Base-by-base conservation (phyloP, 495 filamentous ascomycete genomes). In the Cercophora newfieldiana region DNA sequence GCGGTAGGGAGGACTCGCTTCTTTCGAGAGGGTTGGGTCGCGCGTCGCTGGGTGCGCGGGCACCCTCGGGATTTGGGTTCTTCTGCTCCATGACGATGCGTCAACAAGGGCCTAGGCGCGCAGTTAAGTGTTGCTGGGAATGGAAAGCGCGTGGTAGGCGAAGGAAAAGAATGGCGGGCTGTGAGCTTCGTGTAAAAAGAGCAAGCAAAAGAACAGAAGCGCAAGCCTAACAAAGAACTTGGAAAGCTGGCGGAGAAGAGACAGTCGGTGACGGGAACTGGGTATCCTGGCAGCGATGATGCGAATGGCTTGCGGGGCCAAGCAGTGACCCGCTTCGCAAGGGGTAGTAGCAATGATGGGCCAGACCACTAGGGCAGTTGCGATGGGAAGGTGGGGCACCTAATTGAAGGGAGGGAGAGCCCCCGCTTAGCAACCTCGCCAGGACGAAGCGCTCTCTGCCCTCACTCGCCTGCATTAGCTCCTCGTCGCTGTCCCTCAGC, bases 1-100 rank as follows among this genome's bases (percentile, higher is more conserved):
- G 71, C 6, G 74, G 80, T 28, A 76, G 79, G 51, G 44, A 47
- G 1, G 74, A 69, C 21, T 77, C 73, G 61, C 25, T 64, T 62
- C 66, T 68, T 19, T 63, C 59, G 49, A 51, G 62, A 16, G 47
- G 29, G 2, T 0, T 22, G 22, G 65, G 69, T 7, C 67, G 66
- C 25, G 51, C 10, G 51, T 59, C 49, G 14, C 18, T 56, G 47
- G 54, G 54, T 22, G 54, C 25, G 26, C 6, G 21, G 24, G 54
- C 26, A n/a, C 18, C 18, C 54, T 28, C 47, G 63, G n/a, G n/a
- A n/a, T 55, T 64, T 49, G 49, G 12, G 5, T 62, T 65, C 61
- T 55, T 48, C 47, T 51, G 64, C 28, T 63, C 61, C 61, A 63
- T 63, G 49, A 12, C 8, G 55, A 30, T 30, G 22, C 22, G 60